Percentiles rank a stretch among this genome's conserved stretches.
These are phyloP conservation scores for Thalassiosira exigua DNA, from an alignment of 352 stramenopile species.

Conservation along the genomic window DNA sequence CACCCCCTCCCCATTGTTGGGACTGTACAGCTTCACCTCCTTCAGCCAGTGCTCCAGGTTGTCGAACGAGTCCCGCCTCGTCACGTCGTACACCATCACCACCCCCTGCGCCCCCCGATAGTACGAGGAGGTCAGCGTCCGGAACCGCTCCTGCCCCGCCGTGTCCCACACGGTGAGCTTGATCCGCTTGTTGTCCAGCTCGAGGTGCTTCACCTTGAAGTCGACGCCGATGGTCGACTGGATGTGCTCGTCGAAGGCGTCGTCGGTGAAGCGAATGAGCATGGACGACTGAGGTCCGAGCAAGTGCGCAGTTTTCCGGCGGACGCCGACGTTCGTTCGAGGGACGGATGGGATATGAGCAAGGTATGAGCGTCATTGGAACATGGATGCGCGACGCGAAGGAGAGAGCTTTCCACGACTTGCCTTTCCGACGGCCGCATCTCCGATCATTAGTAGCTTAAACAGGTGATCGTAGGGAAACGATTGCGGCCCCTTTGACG, in stretches of 20 bases:
- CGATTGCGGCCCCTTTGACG: conserved; percentile 54
- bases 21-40: conserved; percentile 97
- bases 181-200: conserved; percentile 95
- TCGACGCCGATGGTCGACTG: conserved; percentile 92
- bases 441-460: conserved; percentile 98
- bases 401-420: too few relatives aligned
- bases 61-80: conserved; percentile 95
- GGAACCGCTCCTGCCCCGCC: conserved; percentile 98
- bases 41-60: conserved; percentile 97
- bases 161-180: conserved; percentile 99
- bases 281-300: conserved; percentile 90
- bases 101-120: conserved; percentile 98
- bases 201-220: conserved; percentile 92
- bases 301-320: too few relatives aligned
- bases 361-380: too few relatives aligned
- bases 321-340: too few relatives aligned
- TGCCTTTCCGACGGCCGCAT: conserved; percentile 96
- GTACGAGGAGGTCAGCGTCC: conserved; percentile 98
- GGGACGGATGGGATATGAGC: too few relatives aligned
- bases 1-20: conserved; percentile 92
- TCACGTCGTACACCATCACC: conserved; percentile 98
- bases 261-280: conserved; percentile 96
- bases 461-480: conserved; percentile 97
- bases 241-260: conserved; percentile 89
- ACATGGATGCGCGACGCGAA: too few relatives aligned